Percentiles rank a stretch among this genome's conserved stretches.
Evolutionary conservation across 2,329 filamentous ascomycete species (phyloP).

Genomic region (Stachybotrys chlorohalonatus): DNA sequence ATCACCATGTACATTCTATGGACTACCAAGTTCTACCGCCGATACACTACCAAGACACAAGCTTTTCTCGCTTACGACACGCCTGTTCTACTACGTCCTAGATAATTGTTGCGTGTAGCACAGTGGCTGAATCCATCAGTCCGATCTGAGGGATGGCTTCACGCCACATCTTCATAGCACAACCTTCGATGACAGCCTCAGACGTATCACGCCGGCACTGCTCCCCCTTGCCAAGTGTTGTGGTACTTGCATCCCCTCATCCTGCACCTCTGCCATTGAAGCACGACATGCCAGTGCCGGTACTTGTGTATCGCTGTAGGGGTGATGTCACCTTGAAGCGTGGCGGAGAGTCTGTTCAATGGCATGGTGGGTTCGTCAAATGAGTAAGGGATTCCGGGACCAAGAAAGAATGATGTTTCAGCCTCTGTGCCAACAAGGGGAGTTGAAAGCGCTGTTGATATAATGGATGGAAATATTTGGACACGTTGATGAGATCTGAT

Average conservation of each 20-base stretch:
- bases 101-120: too few species aligned
- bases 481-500: too few species aligned
- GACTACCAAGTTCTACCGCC: too few species aligned
- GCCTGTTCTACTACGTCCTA: too few species aligned
- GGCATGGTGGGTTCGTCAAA: not conserved
- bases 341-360: not conserved
- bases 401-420: not conserved
- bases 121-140: too few species aligned
- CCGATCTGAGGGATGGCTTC: too few species aligned
- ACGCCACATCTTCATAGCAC: not conserved
- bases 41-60: too few species aligned
- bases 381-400: not conserved
- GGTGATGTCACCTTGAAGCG: not conserved
- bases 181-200: not conserved
- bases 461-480: too few species aligned
- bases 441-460: too few species aligned
- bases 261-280: not conserved
- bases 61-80: too few species aligned
- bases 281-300: not conserved
- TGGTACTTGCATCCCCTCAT: not conserved
- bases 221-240: not conserved
- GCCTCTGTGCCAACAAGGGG: too few species aligned
- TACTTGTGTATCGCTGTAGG: not conserved
- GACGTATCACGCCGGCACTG: not conserved
- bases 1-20: too few species aligned